Evolutionary conservation across 2,329 filamentous ascomycete species (phyloP).

Genomic region (Cercospora janseana): DNA sequence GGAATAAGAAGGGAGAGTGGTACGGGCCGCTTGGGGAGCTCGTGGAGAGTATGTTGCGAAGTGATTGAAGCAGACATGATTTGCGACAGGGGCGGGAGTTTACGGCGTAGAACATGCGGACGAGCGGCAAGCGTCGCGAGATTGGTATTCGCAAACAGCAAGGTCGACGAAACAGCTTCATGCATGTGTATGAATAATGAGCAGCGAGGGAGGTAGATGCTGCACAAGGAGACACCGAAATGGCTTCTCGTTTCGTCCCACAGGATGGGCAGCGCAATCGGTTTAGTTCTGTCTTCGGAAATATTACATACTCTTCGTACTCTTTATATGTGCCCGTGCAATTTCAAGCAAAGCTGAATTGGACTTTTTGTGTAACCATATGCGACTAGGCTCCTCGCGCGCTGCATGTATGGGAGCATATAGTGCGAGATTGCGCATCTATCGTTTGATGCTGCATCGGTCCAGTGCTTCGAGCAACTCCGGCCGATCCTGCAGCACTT

Average conservation of each 20-base stretch:
- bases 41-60: slow-evolving; percentile 96
- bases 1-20: slow-evolving; percentile 63
- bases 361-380: slow-evolving; percentile 27
- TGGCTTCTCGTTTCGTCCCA: too few relatives aligned
- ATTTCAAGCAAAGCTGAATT: neutral
- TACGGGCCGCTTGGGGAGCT: slow-evolving; percentile 94
- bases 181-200: slow-evolving; percentile 2
- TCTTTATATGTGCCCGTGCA: too few relatives aligned
- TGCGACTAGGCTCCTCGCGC: neutral
- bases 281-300: too few relatives aligned
- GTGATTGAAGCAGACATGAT: slow-evolving; percentile 58
- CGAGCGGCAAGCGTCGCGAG: neutral
- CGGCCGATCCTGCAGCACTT: slow-evolving; percentile 72
- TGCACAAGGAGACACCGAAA: too few relatives aligned
- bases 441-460: slow-evolving; percentile 54
- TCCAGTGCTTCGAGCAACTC: slow-evolving; percentile 86
- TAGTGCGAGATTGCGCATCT: slow-evolving; percentile 8
- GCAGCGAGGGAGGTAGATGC: too few relatives aligned
- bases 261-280: too few relatives aligned
- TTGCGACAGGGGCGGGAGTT: neutral
- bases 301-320: too few relatives aligned
- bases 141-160: too few relatives aligned
- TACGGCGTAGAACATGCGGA: neutral
- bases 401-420: neutral
- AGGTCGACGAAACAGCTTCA: neutral